Evolutionary conservation across 257 asterid species (phyloP).

Genomic region (Linderniella brevidens): DNA sequence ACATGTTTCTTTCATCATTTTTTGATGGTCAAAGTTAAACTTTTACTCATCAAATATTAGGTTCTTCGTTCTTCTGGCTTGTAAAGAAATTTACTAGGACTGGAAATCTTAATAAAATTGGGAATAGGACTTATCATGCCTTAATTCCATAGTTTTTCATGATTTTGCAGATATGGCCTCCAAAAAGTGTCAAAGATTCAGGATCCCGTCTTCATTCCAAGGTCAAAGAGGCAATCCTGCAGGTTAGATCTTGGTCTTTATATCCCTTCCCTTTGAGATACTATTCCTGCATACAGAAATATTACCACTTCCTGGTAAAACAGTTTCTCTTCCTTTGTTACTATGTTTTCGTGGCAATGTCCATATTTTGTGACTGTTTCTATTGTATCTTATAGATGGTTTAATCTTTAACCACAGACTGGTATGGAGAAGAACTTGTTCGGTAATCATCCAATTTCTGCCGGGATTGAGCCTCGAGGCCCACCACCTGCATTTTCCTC

Average conservation of each 20-base stretch:
- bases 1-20: neutral
- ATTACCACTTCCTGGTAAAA: too few species aligned
- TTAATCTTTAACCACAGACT: constrained; percentile 33
- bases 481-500: constrained; percentile 89
- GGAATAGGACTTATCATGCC: too few species aligned
- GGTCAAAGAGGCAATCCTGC: constrained; percentile 76
- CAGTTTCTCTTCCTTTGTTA: too few species aligned
- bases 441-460: constrained; percentile 71
- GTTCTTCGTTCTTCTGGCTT: too few species aligned
- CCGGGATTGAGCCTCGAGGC: constrained; percentile 39
- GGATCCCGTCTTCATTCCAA: constrained; percentile 70
- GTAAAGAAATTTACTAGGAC: too few species aligned
- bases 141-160: constrained; percentile 5
- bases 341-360: too few species aligned
- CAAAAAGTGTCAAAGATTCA: constrained; percentile 81
- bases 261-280: neutral
- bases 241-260: constrained; percentile 33
- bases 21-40: neutral
- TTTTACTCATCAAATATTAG: neutral
- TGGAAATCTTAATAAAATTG: too few species aligned
- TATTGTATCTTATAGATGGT: neutral
- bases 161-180: constrained; percentile 89
- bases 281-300: too few species aligned
- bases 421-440: constrained; percentile 80
- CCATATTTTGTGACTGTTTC: too few species aligned